phyloP scores from a whole-genome alignment of 257 asterid species.

The Scutellaria minor region DNA sequence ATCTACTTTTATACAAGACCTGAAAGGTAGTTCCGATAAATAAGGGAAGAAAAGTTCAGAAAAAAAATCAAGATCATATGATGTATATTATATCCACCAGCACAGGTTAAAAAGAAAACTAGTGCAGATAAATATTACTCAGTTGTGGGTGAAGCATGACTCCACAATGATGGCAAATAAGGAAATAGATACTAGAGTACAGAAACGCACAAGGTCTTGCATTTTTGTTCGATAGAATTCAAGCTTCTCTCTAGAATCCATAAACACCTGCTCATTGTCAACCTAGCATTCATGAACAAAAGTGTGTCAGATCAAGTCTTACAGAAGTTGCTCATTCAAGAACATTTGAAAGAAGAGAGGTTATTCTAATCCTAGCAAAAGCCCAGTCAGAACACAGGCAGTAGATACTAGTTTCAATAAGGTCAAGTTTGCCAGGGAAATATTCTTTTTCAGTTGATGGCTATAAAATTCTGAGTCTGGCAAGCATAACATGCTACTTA shows the following conservation, averaged over 20 bases:
- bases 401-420: conserved; percentile 1
- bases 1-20: conserved; percentile 97
- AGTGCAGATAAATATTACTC: conserved; percentile 2
- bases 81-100: conserved; percentile 12
- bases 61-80: conserved; percentile 18
- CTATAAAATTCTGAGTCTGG: neutral
- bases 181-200: conserved; percentile 22
- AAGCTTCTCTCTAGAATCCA: conserved; percentile 97
- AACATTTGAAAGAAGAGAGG: conserved; percentile 18
- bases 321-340: conserved; percentile 25
- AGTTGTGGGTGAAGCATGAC: conserved; percentile 14
- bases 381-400: conserved; percentile 3
- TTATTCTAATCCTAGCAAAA: neutral
- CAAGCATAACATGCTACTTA: neutral
- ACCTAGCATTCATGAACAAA: conserved; percentile 55
- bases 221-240: conserved; percentile 88
- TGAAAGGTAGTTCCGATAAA: conserved; percentile 41
- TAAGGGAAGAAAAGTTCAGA: conserved; percentile 24
- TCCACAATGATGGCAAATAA: conserved; percentile 26
- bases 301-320: conserved; percentile 34
- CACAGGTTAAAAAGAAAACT: conserved; percentile 11
- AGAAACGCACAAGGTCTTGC: conserved; percentile 95
- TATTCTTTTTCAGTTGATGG: neutral
- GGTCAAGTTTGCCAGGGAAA: conserved; percentile 8
- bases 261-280: conserved; percentile 71